Conservation (phyloP, 2,329 filamentous ascomycete genomes). For the Neofusicoccum kwambonambiense region DNA sequence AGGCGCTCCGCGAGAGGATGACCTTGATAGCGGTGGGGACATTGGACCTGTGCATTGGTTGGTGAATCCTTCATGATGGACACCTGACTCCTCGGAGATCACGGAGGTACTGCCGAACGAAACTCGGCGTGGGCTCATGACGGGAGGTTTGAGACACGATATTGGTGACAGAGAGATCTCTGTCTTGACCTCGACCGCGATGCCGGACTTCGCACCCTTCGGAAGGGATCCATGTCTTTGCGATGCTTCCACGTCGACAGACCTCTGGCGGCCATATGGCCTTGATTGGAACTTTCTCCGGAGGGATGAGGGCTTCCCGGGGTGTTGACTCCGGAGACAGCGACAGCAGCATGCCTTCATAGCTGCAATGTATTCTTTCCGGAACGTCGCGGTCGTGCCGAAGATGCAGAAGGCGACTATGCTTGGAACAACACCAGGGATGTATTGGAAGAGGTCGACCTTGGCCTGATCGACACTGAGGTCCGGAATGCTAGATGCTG, state of each 20-base stretch:
- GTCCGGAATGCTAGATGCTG: not conserved
- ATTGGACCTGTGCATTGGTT: not conserved
- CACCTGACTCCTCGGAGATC: not conserved
- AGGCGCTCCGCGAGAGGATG: not conserved
- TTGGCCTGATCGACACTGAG: not conserved
- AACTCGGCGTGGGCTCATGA: not conserved
- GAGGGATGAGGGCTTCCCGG: not conserved
- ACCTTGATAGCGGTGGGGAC: not conserved
- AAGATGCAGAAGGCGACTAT: slow-evolving; percentile 11
- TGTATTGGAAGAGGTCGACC: slow-evolving; percentile 10
- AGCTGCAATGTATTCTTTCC: not conserved
- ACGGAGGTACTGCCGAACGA: not conserved
- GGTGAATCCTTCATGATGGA: not conserved
- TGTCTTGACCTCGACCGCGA: not conserved
- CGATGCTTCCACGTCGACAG: not conserved
- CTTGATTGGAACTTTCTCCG: not conserved
- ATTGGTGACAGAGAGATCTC: not conserved
- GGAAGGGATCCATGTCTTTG: not conserved
- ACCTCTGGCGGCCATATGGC: not conserved
- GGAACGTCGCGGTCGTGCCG: slow-evolving; percentile 2
- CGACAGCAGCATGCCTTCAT: not conserved
- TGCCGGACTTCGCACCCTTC: not conserved
- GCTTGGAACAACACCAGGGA: not conserved
- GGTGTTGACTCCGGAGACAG: not conserved
- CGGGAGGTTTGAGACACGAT: not conserved